A percentile compares a stretch with the other conserved stretches of the same genome.
Evolutionary conservation across 345 rosid species (phyloP).

Genomic region (Heritiera littoralis): DNA sequence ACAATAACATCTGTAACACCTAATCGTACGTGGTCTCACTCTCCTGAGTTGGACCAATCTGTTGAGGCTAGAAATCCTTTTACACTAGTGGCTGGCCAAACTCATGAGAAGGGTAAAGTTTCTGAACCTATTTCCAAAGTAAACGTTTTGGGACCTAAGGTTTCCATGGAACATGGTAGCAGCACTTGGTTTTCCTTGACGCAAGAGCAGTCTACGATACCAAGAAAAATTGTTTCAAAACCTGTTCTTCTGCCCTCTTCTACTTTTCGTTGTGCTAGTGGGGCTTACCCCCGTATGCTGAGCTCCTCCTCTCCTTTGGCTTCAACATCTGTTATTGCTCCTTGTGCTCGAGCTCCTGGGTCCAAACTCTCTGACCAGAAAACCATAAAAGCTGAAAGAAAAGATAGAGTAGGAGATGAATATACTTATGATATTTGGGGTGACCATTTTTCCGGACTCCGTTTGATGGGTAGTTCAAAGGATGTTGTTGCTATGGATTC

Average conservation of each 20-base stretch:
- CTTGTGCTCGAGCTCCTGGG: constrained; percentile 81
- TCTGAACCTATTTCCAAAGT: constrained; percentile 31
- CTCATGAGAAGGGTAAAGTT: constrained; percentile 26
- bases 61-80: constrained; percentile 35
- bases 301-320: constrained; percentile 40
- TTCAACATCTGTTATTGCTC: constrained; percentile 50
- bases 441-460: constrained; percentile 65
- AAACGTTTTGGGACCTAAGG: constrained; percentile 24
- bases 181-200: constrained; percentile 1
- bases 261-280: constrained; percentile 42
- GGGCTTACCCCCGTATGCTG: constrained; percentile 25
- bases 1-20: constrained; percentile 32
- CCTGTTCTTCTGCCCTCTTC: constrained; percentile 50
- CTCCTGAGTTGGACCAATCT: constrained; percentile 37
- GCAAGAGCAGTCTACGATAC: constrained; percentile 31
- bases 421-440: constrained; percentile 86
- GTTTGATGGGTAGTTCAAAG: constrained; percentile 39
- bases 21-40: constrained; percentile 32
- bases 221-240: constrained; percentile 27
- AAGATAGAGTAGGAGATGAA: constrained; percentile 32
- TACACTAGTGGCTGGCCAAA: constrained; percentile 29
- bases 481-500: constrained; percentile 44
- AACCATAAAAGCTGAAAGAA: constrained; percentile 34
- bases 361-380: constrained; percentile 39
- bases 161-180: constrained; percentile 20